phyloP scores from a whole-genome alignment of 2,329 filamentous ascomycete genomes.

The Paracorniculantispora psalliotae region DNA sequence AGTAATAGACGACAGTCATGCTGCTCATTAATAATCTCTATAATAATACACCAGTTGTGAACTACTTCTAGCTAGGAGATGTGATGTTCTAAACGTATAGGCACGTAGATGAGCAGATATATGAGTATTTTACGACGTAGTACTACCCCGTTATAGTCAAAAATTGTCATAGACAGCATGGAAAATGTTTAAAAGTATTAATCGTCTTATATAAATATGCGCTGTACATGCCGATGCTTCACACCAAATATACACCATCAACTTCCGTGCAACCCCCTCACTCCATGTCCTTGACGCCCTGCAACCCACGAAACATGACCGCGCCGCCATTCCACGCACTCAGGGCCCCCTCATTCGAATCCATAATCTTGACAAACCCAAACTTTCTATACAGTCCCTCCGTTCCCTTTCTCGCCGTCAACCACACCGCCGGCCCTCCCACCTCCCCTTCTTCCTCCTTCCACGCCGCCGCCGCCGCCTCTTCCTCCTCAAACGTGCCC shows the following conservation, averaged over 20 bases:
- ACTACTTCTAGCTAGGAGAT: no score
- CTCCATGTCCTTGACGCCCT: conserved; percentile 23
- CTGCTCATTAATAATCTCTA: no score
- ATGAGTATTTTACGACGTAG: no score
- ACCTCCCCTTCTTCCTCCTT: background rate
- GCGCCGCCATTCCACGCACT: conserved; percentile 31
- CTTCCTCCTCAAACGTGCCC: background rate
- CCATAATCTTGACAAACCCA: conserved; percentile 31
- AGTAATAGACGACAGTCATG: conserved; percentile 3
- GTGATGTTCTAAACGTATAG: no score
- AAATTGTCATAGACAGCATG: no score
- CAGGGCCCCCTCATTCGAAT: conserved; percentile 32
- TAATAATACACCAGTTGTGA: no score
- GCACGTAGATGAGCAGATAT: no score
- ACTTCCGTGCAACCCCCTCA: background rate
- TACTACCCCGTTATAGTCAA: no score
- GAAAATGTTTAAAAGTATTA: no score
- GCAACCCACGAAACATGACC: conserved; percentile 27
- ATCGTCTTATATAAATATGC: no score
- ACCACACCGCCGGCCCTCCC: conserved; percentile 22
- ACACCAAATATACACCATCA: no score
- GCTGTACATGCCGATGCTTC: background rate
- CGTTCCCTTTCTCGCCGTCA: conserved; percentile 27
- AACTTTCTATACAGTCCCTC: conserved; percentile 29
- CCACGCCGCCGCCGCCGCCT: background rate